Evolutionary conservation across 176 grass and related monocot genomes (phyloP), one percentile per base, ranked within the genome.

Genomic region (maize (Zea mays)): DNA sequence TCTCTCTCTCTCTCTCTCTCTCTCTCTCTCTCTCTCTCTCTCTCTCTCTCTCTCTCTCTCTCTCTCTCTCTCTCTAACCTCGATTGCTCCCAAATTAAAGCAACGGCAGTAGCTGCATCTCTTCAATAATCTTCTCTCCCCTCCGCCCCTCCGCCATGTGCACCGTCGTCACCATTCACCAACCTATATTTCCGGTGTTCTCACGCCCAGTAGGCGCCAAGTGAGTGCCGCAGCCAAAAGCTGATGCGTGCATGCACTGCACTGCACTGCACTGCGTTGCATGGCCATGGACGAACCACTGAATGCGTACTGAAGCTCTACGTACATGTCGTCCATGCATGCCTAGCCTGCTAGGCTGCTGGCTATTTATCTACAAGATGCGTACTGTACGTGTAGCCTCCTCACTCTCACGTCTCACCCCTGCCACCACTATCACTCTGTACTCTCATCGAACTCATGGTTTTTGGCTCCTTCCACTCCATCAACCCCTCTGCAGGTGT

Each of bases 171-270:
- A n/a, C n/a, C 27, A 27, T 27, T 27, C 27, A 27, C 27, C 27
- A 27, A 27, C 27, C 27, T 27, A 27, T 40, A 89, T 78, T 89
- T 81, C 81, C 75, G 75, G 27, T 75, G 27, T 75, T 88, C 87
- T 45, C 37, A 15, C 27, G 27, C 27, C 57, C 61, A 41, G 47
- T 70, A 65, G 77, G 81, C 77, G 86, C 86, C 86, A 81, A 88
- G 86, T 88, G 77, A 88, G 86, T 69, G 79, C 79, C 83, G 75
- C 87, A 86, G 68, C 83, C 79, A 79, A 90, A 90, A 90, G 87
- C 87, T 86, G 87, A 52, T 57, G 50, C 13, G 3, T 76, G 52
- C 51, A 34, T 49, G 52, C 41, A 33, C 14, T 38, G 10, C 39
- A 27, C 27, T 49, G 52, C 41, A 33, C 14, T 38, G 10, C 39